Percentiles rank a stretch among this genome's conserved stretches.
Evolutionary conservation across 129 eudicot species (phyloP).

Genomic region (Helichrysum umbraculigerum): DNA sequence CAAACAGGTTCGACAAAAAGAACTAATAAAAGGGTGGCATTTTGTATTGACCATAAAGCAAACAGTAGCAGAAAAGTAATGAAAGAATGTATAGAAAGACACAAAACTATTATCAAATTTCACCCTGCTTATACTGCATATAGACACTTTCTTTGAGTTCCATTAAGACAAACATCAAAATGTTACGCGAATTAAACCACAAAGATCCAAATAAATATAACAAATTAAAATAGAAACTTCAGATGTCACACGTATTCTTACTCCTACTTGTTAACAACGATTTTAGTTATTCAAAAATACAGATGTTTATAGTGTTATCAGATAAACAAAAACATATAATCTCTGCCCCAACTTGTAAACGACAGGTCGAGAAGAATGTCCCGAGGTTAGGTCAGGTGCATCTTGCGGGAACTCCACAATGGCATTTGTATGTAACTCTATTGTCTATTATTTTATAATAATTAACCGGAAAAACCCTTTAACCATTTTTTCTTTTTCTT

Average conservation of each 20-base stretch:
- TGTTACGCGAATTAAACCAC: neutral
- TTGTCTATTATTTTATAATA: too few relatives aligned
- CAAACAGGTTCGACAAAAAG: neutral
- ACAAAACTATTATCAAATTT: neutral
- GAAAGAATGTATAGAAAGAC: neutral
- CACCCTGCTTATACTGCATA: slow-evolving; percentile 4
- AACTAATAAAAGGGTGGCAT: neutral
- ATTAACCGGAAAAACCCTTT: too few relatives aligned
- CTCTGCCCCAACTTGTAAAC: too few relatives aligned
- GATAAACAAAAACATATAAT: too few relatives aligned
- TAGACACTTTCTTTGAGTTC: neutral
- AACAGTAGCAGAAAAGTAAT: neutral
- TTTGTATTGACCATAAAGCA: neutral
- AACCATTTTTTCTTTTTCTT: too few relatives aligned
- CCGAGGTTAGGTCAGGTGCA: too few relatives aligned
- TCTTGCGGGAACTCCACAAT: too few relatives aligned
- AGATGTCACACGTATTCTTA: neutral
- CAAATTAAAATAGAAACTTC: neutral
- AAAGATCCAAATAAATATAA: neutral
- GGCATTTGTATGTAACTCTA: too few relatives aligned
- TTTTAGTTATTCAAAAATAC: too few relatives aligned
- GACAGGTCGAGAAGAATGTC: too few relatives aligned
- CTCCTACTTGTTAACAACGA: neutral
- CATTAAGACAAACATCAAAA: neutral
- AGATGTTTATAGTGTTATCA: too few relatives aligned